Conservation (phyloP, 352 stramenopile genomes). For the Pythium dissotocum region DNA sequence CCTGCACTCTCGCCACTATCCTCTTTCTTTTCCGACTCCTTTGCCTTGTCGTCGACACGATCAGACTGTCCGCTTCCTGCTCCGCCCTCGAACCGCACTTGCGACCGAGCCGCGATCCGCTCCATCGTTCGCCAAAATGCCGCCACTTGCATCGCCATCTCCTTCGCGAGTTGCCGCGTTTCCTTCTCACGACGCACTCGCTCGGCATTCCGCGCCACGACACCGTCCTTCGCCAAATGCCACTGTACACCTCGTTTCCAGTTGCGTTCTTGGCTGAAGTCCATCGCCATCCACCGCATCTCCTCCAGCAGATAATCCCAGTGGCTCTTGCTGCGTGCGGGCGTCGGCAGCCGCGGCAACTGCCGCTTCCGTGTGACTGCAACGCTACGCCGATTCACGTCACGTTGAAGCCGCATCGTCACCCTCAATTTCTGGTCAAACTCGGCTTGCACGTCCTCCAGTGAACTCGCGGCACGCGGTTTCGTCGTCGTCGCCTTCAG, state of each 20-base stretch:
- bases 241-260: conserved; percentile 90
- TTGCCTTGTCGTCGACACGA: background rate
- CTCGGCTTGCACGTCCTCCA: conserved; percentile 34
- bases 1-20: conserved; percentile 22
- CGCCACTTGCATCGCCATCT: conserved; percentile 68
- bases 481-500: conserved; percentile 7
- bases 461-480: conserved; percentile 14
- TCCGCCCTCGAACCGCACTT: conserved; percentile 60
- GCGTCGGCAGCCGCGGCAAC: conserved; percentile 57
- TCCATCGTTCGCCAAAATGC: conserved; percentile 88
- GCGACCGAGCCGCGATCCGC: conserved; percentile 75
- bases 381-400: conserved; percentile 38
- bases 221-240: conserved; percentile 61
- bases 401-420: conserved; percentile 45
- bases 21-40: background rate
- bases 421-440: conserved; percentile 58
- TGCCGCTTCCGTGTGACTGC: conserved; percentile 66
- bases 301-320: conserved; percentile 96
- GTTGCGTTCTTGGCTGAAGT: conserved; percentile 97
- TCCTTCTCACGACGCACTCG: conserved; percentile 65
- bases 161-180: conserved; percentile 60
- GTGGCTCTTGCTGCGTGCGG: conserved; percentile 66
- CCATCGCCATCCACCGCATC: conserved; percentile 96
- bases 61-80: background rate
- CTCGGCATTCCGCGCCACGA: conserved; percentile 69